Percentiles rank a stretch among this genome's conserved stretches.
Evolutionary conservation across 2,329 filamentous ascomycete species (phyloP).

Genomic region (Ceratocystis huliohia): DNA sequence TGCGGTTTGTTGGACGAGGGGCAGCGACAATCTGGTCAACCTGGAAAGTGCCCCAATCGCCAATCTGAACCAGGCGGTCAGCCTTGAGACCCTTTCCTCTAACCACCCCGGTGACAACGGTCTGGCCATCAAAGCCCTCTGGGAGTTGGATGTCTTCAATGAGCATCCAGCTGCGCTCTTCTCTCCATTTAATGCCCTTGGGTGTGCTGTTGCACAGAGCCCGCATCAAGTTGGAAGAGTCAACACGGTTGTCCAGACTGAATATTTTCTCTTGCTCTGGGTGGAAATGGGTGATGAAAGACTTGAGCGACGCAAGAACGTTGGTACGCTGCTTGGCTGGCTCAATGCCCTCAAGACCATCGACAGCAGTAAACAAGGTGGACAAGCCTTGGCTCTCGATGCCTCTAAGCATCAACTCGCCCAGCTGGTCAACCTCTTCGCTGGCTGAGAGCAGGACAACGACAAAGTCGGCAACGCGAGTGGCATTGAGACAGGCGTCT

Average conservation of each 20-base stretch:
- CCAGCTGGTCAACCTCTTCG: conserved; percentile 70
- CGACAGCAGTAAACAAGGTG: conserved; percentile 75
- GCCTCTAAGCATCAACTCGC: conserved; percentile 71
- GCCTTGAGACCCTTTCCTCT: conserved; percentile 78
- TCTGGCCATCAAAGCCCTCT: conserved; percentile 45
- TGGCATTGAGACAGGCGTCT: conserved; percentile 68
- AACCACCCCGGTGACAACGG: conserved; percentile 71
- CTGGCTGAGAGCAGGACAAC: conserved; percentile 71
- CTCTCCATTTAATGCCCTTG: conserved; percentile 90
- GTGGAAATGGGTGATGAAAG: conserved; percentile 89
- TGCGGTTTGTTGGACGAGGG: conserved; percentile 47
- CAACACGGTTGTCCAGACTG: conserved; percentile 75
- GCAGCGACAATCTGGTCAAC: conserved; percentile 78
- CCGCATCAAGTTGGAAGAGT: conserved; percentile 80
- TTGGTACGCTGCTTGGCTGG: conserved; percentile 65
- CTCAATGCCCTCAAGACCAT: conserved; percentile 65
- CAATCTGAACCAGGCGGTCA: conserved; percentile 78
- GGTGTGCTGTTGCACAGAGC: conserved; percentile 84
- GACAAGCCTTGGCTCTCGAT: conserved; percentile 92
- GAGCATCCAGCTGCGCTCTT: conserved; percentile 91
- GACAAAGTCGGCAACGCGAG: conserved; percentile 81
- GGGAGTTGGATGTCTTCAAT: conserved; percentile 70
- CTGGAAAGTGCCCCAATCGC: conserved; percentile 89
- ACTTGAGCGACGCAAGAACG: conserved; percentile 71
- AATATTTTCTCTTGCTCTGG: conserved; percentile 84